Evolutionary conservation across 306 rosid species (phyloP), one percentile per base, ranked within the genome.

Genomic region (Echinosophora koreensis): DNA sequence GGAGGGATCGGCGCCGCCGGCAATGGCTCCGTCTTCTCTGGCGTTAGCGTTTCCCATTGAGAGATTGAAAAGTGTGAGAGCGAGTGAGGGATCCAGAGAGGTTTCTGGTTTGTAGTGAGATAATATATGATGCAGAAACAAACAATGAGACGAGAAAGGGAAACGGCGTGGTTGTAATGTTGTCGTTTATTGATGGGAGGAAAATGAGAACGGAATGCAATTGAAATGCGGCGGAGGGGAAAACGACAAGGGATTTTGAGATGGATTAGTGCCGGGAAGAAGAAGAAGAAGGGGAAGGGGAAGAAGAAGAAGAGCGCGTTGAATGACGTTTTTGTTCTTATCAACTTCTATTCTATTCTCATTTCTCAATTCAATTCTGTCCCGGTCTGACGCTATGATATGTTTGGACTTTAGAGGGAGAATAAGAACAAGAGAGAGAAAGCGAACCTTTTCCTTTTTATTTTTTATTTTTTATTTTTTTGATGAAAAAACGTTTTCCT

Each of bases 41-140:
- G 86, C 90, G 83, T 84, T 90, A 41, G 90, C 90, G 83, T 90
- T 90, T 66, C 94, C 94, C 94, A 90, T 90, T 37, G 55, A 74
- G 63, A 5, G 16, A 68, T 57, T 27, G 22, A 32, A 44, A 46
- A 5, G 51, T 14, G 13, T 41, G 39, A 39, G 22, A 22, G 22
- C 22, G n/a, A 5, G 70, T 6, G 41, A 32, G 28, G 49, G 47
- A 37, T 63, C 30, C 49, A 63, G 2, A n/a, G 11, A n/a, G 41
- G 22, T 22, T 22, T 22, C 1, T 22, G 22, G 22, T 22, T 22
- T 22, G 22, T 22, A 30, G 32, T 2, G 32, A 30, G 32, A 30
- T 30, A 30, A 30, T 30, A 2, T 1, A 30, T 64, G 41, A 37
- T 1, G 15, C 51, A 35, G 73, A 64, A 65, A 28, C 11, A 44